phyloP scores from a whole-genome alignment of 148 eudicot genomes.

The Vaccinium darrowii region DNA sequence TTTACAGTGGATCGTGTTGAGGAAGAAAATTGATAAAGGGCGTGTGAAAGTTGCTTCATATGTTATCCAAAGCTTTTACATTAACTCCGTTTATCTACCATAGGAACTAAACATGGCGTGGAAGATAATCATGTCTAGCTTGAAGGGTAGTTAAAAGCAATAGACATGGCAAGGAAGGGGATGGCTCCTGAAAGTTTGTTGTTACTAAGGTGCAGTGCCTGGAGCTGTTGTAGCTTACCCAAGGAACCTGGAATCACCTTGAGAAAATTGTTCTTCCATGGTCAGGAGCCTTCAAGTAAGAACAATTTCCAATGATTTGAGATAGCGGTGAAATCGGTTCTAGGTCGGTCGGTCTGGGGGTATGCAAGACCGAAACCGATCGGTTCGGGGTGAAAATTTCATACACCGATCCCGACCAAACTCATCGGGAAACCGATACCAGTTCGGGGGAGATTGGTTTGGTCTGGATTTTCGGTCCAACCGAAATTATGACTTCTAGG shows the following conservation, averaged over 20 bases:
- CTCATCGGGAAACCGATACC: not conserved
- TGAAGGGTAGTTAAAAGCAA: no score
- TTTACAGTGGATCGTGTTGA: no score
- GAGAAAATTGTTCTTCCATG: constrained; percentile 24
- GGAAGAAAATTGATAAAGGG: no score
- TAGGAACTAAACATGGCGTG: no score
- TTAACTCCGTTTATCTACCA: no score
- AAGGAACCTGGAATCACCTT: constrained; percentile 29
- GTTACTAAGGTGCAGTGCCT: constrained; percentile 31
- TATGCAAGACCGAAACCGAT: no score
- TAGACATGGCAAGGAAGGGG: constrained; percentile 15
- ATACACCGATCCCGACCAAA: not conserved
- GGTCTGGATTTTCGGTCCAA: no score
- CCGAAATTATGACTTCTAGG: no score
- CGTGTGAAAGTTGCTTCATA: no score
- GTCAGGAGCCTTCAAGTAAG: constrained; percentile 25
- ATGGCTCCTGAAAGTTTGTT: constrained; percentile 31
- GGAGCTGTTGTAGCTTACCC: constrained; percentile 30
- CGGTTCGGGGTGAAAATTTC: not conserved
- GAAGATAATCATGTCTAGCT: no score
- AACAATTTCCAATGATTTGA: constrained; percentile 25
- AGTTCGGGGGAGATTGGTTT: not conserved
- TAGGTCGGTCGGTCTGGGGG: not conserved
- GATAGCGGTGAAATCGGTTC: not conserved
- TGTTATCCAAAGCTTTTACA: no score